Percentiles rank a stretch among this genome's conserved stretches.
phyloP scores from a whole-genome alignment of 352 stramenopile genomes.

The Phytophthora citricola region DNA sequence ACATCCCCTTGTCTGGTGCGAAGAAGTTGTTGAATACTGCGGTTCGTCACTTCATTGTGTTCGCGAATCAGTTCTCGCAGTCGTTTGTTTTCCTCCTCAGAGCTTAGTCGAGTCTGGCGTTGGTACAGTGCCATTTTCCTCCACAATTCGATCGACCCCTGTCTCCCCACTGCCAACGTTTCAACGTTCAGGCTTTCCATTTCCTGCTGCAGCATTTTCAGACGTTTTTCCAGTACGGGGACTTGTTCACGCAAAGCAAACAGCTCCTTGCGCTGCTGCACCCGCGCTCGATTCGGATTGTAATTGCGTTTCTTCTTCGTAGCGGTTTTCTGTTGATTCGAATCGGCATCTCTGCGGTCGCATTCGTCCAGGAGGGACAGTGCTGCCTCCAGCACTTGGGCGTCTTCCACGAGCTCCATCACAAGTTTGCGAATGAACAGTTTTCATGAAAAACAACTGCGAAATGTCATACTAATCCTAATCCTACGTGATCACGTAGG shows the following conservation, averaged over 20 bases:
- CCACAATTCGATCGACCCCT: constrained; percentile 15
- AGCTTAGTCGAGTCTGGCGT: constrained; percentile 8
- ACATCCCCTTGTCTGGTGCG: background rate
- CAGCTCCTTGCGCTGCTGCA: constrained; percentile 20
- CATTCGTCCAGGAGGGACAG: constrained; percentile 34
- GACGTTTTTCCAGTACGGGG: constrained; percentile 9
- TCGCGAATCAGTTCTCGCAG: constrained; percentile 20
- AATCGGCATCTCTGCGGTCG: background rate
- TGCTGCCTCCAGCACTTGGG: constrained; percentile 22
- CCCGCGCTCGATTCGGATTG: constrained; percentile 34
- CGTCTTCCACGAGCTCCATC: constrained; percentile 23
- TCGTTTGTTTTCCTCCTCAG: constrained; percentile 26
- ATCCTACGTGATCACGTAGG: background rate
- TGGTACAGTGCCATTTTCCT: constrained; percentile 19
- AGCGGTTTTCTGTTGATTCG: background rate
- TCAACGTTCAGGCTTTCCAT: background rate
- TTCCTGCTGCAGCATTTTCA: constrained; percentile 13
- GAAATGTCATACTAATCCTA: background rate
- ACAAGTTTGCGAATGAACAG: background rate
- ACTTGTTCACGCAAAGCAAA: constrained; percentile 20
- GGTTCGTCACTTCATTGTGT: constrained; percentile 5
- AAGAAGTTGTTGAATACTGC: constrained; percentile 11
- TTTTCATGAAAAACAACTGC: background rate
- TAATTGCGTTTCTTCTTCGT: constrained; percentile 22
- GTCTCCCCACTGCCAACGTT: constrained; percentile 1